A percentile compares a stretch with the other conserved stretches of the same genome.
These are phyloP conservation scores for Lanmaoa rubissima DNA, from an alignment of 768 basidiomycete species.

Conservation along the genomic window DNA sequence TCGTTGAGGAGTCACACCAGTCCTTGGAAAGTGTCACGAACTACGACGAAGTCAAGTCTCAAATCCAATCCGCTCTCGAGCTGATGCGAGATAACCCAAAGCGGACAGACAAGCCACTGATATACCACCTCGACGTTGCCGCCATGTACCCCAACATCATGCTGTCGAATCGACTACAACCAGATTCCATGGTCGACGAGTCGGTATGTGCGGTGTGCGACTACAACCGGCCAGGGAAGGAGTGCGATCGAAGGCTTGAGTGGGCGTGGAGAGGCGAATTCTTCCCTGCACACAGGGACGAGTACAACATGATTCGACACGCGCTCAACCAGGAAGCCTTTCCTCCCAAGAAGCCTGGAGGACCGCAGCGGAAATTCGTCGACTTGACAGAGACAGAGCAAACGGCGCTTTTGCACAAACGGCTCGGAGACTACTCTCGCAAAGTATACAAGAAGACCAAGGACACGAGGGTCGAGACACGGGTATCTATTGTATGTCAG, in stretches of 20 bases:
- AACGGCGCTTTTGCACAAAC: conserved; percentile 90
- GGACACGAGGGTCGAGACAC: conserved; percentile 92
- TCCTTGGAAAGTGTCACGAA: conserved; percentile 85
- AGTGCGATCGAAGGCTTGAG: conserved; percentile 87
- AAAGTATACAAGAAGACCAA: conserved; percentile 99
- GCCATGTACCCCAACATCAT: conserved; percentile 99
- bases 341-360: conserved; percentile 74
- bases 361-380: conserved; percentile 72
- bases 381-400: conserved; percentile 87
- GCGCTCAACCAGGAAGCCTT: conserved; percentile 94
- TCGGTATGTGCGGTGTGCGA: conserved; percentile 97
- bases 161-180: conserved; percentile 98
- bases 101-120: conserved; percentile 88
- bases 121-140: conserved; percentile 98
- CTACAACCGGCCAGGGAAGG: conserved; percentile 94
- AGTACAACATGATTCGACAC: conserved; percentile 98
- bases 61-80: conserved; percentile 78
- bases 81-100: conserved; percentile 88
- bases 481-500: conserved; percentile 95
- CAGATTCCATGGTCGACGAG: conserved; percentile 97
- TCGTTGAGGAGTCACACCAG: conserved; percentile 77
- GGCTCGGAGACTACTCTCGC: conserved; percentile 95
- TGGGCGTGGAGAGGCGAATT: conserved; percentile 99
- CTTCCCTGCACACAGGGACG: conserved; percentile 95
- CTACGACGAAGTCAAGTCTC: conserved; percentile 86